A percentile compares a stretch with the other conserved stretches of the same genome.
Evolutionary conservation across 345 rosid genomes (phyloP).

Genomic region (Lepidium africanum): DNA sequence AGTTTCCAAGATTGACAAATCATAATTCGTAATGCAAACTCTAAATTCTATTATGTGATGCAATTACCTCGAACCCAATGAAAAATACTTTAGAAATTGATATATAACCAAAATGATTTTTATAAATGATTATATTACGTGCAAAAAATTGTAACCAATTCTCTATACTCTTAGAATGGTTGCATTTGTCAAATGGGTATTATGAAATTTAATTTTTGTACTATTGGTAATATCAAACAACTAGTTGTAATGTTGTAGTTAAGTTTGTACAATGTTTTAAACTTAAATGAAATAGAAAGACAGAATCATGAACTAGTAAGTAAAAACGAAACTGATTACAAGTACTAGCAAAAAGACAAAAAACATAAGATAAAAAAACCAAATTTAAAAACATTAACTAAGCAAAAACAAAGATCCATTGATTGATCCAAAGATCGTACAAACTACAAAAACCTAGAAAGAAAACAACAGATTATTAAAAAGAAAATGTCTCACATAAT

Average conservation of each 20-base stretch:
- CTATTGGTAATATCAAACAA: not conserved
- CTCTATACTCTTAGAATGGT: not conserved
- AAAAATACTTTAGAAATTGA: too few species aligned
- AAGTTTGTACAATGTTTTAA: conserved; percentile 2
- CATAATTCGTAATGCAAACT: too few species aligned
- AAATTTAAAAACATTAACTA: conserved; percentile 22
- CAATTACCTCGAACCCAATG: too few species aligned
- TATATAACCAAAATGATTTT: too few species aligned
- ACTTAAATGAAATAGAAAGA: conserved; percentile 19
- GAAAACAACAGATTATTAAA: not conserved
- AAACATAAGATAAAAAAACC: not conserved
- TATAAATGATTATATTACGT: not conserved
- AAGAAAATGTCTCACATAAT: conserved; percentile 13
- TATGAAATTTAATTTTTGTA: not conserved
- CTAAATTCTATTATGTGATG: too few species aligned
- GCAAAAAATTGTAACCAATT: too few species aligned
- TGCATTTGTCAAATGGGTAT: not conserved
- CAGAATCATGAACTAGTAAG: conserved; percentile 18
- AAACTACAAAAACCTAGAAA: conserved; percentile 27
- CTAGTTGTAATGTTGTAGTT: not conserved
- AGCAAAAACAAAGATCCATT: conserved; percentile 25
- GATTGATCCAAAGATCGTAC: conserved; percentile 34
- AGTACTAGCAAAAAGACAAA: conserved; percentile 17
- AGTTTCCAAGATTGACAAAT: too few species aligned
- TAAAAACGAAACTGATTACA: conserved; percentile 17